A percentile compares a stretch with the other conserved stretches of the same genome.
phyloP scores from a whole-genome alignment of 768 basidiomycete genomes.

The Leccinum uliginosum region DNA sequence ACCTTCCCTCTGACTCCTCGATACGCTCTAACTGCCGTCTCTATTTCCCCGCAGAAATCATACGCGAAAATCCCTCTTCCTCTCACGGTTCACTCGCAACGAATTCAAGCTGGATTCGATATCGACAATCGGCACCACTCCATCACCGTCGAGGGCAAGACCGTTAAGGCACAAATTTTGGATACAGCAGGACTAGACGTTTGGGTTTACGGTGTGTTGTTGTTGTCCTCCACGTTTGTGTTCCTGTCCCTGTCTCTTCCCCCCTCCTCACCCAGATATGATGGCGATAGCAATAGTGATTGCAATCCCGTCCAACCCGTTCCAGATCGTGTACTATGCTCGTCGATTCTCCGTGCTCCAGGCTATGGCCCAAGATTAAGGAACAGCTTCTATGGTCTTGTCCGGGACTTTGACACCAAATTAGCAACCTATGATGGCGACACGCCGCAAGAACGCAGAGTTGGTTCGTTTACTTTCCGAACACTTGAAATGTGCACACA shows the following conservation, averaged over 20 bases:
- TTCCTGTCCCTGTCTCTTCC: neutral
- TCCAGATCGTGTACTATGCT: neutral
- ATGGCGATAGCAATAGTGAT: neutral
- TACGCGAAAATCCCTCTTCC: no score
- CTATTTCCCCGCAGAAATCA: no score
- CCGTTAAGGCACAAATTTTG: no score
- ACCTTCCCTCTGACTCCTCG: no score
- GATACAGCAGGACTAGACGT: no score
- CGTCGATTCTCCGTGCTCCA: conserved; percentile 23
- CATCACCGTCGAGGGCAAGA: no score
- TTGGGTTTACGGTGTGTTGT: no score
- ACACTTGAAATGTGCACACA: neutral
- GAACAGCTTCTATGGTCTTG: conserved; percentile 60
- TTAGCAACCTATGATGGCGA: conserved; percentile 87
- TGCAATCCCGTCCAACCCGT: neutral
- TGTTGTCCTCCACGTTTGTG: no score
- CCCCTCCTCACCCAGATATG: neutral
- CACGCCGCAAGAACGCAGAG: conserved; percentile 65
- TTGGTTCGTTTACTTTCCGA: conserved; percentile 38
- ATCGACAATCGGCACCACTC: no score
- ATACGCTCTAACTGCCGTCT: no score
- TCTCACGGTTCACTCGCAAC: no score
- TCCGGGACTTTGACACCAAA: conserved; percentile 55
- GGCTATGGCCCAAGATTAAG: conserved; percentile 89
- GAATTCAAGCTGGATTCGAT: no score